Percentiles rank a stretch among this genome's conserved stretches.
Conservation (phyloP, 352 stramenopile genomes). For the Phytophthora litchii region DNA sequence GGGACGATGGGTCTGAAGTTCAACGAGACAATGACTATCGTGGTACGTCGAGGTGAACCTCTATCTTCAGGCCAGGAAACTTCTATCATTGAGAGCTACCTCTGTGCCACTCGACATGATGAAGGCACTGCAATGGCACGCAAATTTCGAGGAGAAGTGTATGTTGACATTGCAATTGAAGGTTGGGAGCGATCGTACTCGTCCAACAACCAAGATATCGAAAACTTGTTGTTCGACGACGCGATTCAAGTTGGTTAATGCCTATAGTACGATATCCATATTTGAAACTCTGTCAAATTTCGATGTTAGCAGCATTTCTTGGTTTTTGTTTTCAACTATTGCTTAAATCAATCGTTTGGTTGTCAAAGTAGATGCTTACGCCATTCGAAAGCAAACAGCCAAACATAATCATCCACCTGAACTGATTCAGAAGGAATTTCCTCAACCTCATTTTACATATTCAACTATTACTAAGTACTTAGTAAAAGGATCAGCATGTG, state of each 20-base stretch:
- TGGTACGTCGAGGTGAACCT: slow-evolving; percentile 18
- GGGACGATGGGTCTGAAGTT: slow-evolving; percentile 20
- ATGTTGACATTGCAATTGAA: slow-evolving; percentile 35
- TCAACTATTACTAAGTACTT: too few relatives aligned
- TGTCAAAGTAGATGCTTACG: not conserved
- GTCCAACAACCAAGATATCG: slow-evolving; percentile 49
- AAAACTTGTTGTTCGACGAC: slow-evolving; percentile 52
- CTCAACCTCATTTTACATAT: too few relatives aligned
- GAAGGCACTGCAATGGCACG: slow-evolving; percentile 24
- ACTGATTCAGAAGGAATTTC: too few relatives aligned
- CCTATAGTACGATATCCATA: not conserved
- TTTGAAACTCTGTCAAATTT: not conserved
- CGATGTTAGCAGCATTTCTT: not conserved
- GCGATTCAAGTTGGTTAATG: slow-evolving; percentile 18
- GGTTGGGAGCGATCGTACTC: slow-evolving; percentile 31
- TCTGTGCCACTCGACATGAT: slow-evolving; percentile 31
- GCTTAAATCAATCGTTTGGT: not conserved
- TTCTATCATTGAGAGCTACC: slow-evolving; percentile 35
- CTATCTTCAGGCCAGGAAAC: slow-evolving; percentile 19
- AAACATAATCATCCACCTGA: not conserved
- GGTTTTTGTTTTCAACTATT: not conserved
- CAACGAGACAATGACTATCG: slow-evolving; percentile 33
- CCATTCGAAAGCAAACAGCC: not conserved
- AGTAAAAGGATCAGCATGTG: not conserved
- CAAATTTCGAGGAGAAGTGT: slow-evolving; percentile 30